phyloP scores from a whole-genome alignment of 768 basidiomycete species.

The Coprinopsis sp. region DNA sequence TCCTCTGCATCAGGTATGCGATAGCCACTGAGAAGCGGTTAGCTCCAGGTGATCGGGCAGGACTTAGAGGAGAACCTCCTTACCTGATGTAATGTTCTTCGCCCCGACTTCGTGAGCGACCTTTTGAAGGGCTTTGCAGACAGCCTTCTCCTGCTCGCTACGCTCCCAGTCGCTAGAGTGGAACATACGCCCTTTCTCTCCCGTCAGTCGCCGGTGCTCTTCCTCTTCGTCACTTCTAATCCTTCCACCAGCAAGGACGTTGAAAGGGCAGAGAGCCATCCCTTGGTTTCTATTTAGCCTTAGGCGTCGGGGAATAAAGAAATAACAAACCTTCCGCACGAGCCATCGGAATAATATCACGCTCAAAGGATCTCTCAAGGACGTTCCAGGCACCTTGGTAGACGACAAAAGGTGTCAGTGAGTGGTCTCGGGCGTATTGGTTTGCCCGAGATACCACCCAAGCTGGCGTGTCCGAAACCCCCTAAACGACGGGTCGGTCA shows the following conservation, averaged over 20 bases:
- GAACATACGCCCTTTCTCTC: slow-evolving; percentile 21
- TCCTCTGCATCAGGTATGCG: slow-evolving; percentile 51
- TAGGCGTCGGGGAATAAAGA: slow-evolving; percentile 21
- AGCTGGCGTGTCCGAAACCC: slow-evolving; percentile 35
- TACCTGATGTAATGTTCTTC: slow-evolving; percentile 26
- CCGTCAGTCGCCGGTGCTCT: slow-evolving; percentile 15
- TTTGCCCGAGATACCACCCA: slow-evolving; percentile 43
- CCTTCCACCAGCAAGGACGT: slow-evolving; percentile 28
- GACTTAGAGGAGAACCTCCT: slow-evolving; percentile 8
- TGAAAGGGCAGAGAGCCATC: slow-evolving; percentile 22
- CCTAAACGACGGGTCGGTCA: slow-evolving; percentile 14
- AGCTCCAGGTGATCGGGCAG: background rate
- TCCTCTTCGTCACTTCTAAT: slow-evolving; percentile 45
- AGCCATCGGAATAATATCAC: slow-evolving; percentile 44
- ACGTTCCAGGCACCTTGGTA: slow-evolving; percentile 44
- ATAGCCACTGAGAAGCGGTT: slow-evolving; percentile 35
- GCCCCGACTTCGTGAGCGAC: slow-evolving; percentile 34
- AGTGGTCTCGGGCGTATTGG: slow-evolving; percentile 42
- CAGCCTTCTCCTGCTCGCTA: slow-evolving; percentile 26
- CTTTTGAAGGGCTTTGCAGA: slow-evolving; percentile 32
- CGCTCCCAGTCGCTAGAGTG: slow-evolving; percentile 26
- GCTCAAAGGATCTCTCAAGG: slow-evolving; percentile 39
- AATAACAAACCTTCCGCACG: slow-evolving; percentile 30
- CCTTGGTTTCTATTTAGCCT: slow-evolving; percentile 19
- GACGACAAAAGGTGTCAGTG: slow-evolving; percentile 41